Conservation (phyloP, 2,329 filamentous ascomycete genomes). For the Pyrenochaeta sp. region DNA sequence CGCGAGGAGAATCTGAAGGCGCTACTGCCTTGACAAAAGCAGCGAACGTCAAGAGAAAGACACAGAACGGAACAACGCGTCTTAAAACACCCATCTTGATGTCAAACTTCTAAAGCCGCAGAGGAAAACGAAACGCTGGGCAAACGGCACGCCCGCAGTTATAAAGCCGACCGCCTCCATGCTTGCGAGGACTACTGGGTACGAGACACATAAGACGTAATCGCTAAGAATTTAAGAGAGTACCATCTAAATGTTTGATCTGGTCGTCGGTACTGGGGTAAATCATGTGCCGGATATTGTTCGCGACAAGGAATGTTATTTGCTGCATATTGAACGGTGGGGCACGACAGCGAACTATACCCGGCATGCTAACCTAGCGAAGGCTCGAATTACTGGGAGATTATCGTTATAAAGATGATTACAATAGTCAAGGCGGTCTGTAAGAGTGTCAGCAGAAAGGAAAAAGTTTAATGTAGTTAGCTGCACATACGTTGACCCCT, state of each 20-base stretch:
- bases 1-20: slow-evolving; percentile 24
- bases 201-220: neutral
- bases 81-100: neutral
- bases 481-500: neutral
- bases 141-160: neutral
- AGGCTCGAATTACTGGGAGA: neutral
- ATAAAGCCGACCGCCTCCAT: neutral
- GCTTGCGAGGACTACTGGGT: neutral
- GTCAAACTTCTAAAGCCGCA: neutral
- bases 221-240: neutral
- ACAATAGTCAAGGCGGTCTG: neutral
- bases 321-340: slow-evolving; percentile 12
- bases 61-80: neutral
- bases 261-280: slow-evolving; percentile 7
- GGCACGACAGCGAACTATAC: slow-evolving; percentile 3
- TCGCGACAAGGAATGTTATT: slow-evolving; percentile 5
- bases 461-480: neutral
- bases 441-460: neutral
- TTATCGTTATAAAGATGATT: neutral
- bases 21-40: slow-evolving; percentile 6
- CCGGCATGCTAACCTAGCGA: neutral
- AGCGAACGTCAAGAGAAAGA: neutral
- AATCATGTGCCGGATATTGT: slow-evolving; percentile 14
- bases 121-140: neutral
- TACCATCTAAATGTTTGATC: neutral